Percentiles rank a stretch among this genome's conserved stretches.
phyloP scores from a whole-genome alignment of 129 eudicot genomes.

The Cynara cardunculus region DNA sequence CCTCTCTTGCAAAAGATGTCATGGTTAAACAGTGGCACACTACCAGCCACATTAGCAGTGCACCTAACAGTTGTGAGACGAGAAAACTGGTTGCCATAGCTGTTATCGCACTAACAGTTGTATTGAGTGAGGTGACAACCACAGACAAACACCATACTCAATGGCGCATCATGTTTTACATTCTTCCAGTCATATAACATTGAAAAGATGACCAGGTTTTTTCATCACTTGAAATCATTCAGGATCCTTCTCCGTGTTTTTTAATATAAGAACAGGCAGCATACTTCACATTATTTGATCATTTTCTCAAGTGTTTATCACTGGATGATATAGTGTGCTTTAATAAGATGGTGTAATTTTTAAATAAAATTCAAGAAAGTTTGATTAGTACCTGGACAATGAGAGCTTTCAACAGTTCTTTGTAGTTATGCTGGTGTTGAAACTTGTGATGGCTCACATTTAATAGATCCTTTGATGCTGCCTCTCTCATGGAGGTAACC shows the following conservation, averaged over 20 bases:
- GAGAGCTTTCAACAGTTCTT: constrained; percentile 47
- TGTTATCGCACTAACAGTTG: background rate
- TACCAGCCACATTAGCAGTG: background rate
- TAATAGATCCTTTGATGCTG: constrained; percentile 56
- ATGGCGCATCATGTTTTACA: too few relatives aligned
- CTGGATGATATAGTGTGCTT: background rate
- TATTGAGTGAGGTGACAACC: background rate
- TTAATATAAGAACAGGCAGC: too few relatives aligned
- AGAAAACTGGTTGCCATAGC: too few relatives aligned
- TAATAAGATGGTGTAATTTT: background rate
- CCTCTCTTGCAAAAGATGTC: too few relatives aligned
- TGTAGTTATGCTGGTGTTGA: constrained; percentile 29
- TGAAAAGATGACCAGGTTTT: too few relatives aligned
- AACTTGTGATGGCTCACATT: constrained; percentile 27
- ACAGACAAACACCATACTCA: too few relatives aligned
- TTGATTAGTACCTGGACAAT: constrained; percentile 49
- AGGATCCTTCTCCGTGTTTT: too few relatives aligned
- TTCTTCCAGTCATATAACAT: too few relatives aligned
- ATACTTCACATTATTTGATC: background rate
- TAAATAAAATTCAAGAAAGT: background rate
- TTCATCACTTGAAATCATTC: too few relatives aligned
- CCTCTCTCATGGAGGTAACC: constrained; percentile 47
- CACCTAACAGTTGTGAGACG: too few relatives aligned
- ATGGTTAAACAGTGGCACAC: too few relatives aligned
- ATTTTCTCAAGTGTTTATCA: background rate